Evolutionary conservation across 2,329 filamentous ascomycete species (phyloP).

Genomic region (Hirsutella rhossiliensis): DNA sequence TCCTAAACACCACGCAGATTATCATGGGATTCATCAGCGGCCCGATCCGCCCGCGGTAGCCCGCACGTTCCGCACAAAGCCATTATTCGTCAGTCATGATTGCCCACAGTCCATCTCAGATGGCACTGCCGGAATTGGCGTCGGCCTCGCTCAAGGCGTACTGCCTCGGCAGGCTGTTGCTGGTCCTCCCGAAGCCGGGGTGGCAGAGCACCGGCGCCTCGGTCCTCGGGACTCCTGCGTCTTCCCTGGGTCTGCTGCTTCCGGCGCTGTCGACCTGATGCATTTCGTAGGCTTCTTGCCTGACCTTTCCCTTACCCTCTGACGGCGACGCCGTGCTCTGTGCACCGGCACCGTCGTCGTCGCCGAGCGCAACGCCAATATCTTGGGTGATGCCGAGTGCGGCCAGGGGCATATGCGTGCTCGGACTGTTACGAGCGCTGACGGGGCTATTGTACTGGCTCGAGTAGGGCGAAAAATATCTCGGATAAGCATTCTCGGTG

Average conservation of each 20-base stretch:
- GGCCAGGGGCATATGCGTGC: slow-evolving; percentile 8
- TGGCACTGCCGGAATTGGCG: slow-evolving; percentile 1
- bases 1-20: too few relatives aligned
- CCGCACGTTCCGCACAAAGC: too few relatives aligned
- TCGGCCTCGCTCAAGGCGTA: slow-evolving; percentile 6
- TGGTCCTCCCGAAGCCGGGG: slow-evolving; percentile 31
- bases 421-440: slow-evolving; percentile 25
- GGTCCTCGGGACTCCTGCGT: slow-evolving; percentile 9
- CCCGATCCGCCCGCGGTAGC: too few relatives aligned
- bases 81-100: neutral
- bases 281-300: slow-evolving; percentile 35
- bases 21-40: too few relatives aligned
- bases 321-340: slow-evolving; percentile 2
- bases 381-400: slow-evolving; percentile 2
- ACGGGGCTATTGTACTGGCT: slow-evolving; percentile 49
- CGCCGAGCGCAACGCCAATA: slow-evolving; percentile 7
- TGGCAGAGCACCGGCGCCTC: slow-evolving; percentile 32
- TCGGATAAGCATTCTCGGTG: slow-evolving; percentile 26
- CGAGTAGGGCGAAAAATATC: slow-evolving; percentile 47
- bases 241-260: slow-evolving; percentile 11
- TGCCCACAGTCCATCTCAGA: neutral
- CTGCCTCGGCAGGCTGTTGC: slow-evolving; percentile 10
- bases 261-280: slow-evolving; percentile 18
- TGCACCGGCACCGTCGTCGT: neutral
- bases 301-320: slow-evolving; percentile 30